Percentiles rank a stretch among this genome's conserved stretches.
Conservation (phyloP, 1,284 basidiomycete genomes). For the Ustanciosporium gigantosporum region DNA sequence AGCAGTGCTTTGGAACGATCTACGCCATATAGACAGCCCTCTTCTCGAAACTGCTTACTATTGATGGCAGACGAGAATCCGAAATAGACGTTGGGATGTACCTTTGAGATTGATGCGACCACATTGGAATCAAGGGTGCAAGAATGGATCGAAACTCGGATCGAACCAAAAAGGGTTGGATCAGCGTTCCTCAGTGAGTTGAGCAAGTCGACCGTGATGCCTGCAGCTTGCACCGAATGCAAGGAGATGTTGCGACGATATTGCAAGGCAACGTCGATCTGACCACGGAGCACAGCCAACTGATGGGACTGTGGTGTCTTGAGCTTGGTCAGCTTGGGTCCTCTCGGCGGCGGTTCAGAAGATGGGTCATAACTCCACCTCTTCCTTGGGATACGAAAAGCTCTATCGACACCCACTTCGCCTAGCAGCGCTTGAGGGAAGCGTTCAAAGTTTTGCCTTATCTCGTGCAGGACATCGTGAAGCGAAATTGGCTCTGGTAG, state of each 20-base stretch:
- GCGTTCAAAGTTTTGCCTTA: slow-evolving; percentile 25
- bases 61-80: slow-evolving; percentile 57
- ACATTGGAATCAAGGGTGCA: slow-evolving; percentile 52
- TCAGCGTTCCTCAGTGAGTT: slow-evolving; percentile 21
- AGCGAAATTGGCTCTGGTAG: slow-evolving; percentile 47
- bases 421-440: slow-evolving; percentile 51
- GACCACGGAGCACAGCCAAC: slow-evolving; percentile 40
- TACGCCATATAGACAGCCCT: slow-evolving; percentile 29
- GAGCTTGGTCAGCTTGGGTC: slow-evolving; percentile 35
- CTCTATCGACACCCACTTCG: slow-evolving; percentile 56
- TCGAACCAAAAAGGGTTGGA: slow-evolving; percentile 18
- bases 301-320: slow-evolving; percentile 54
- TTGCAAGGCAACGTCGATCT: slow-evolving; percentile 43
- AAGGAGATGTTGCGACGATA: slow-evolving; percentile 49
- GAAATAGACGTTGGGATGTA: slow-evolving; percentile 49
- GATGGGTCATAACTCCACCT: slow-evolving; percentile 30
- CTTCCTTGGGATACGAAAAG: slow-evolving; percentile 46
- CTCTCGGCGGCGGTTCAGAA: background rate
- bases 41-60: slow-evolving; percentile 28
- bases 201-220: slow-evolving; percentile 40
- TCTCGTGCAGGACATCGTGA: slow-evolving; percentile 9
- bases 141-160: slow-evolving; percentile 48
- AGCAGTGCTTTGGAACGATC: slow-evolving; percentile 35
- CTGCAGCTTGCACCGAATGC: slow-evolving; percentile 54
- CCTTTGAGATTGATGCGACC: slow-evolving; percentile 36